phyloP scores from a whole-genome alignment of 2,329 filamentous ascomycete species.

The Exophiala sp. region DNA sequence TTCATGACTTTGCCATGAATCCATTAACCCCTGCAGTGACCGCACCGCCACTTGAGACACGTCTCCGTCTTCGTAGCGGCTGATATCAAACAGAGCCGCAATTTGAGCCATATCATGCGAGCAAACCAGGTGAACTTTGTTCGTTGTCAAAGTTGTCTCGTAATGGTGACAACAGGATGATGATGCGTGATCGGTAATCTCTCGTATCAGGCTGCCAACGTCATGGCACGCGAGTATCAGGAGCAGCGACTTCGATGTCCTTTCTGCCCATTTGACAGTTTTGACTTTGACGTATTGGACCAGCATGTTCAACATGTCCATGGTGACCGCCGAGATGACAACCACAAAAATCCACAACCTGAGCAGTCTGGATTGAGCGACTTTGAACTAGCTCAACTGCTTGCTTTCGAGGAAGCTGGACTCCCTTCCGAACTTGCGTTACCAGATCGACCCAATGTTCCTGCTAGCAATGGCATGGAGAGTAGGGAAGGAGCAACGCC shows the following conservation, averaged over 20 bases:
- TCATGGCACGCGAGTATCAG: conserved; percentile 9
- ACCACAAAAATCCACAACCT: background rate
- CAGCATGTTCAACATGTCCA: conserved; percentile 15
- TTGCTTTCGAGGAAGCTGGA: conserved; percentile 26
- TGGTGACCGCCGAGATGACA: conserved; percentile 1
- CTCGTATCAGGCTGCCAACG: background rate
- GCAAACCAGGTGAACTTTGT: too few species aligned
- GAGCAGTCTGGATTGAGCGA: conserved; percentile 8
- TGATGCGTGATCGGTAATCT: too few species aligned
- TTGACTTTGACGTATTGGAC: conserved; percentile 18
- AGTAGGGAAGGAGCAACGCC: conserved; percentile 8
- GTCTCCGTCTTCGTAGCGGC: too few species aligned
- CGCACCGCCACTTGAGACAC: background rate
- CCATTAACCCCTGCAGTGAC: too few species aligned
- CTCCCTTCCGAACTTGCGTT: conserved; percentile 23
- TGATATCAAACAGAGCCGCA: too few species aligned
- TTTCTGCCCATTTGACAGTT: conserved; percentile 13
- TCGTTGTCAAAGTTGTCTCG: background rate
- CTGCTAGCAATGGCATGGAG: conserved; percentile 7
- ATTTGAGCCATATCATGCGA: too few species aligned
- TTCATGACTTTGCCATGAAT: too few species aligned
- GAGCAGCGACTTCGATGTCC: conserved; percentile 18
- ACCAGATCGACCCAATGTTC: conserved; percentile 14
- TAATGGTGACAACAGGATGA: too few species aligned
- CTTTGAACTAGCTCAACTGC: conserved; percentile 23